Conservation (phyloP, 2,329 filamentous ascomycete species). For the Sarocladium kiliense region DNA sequence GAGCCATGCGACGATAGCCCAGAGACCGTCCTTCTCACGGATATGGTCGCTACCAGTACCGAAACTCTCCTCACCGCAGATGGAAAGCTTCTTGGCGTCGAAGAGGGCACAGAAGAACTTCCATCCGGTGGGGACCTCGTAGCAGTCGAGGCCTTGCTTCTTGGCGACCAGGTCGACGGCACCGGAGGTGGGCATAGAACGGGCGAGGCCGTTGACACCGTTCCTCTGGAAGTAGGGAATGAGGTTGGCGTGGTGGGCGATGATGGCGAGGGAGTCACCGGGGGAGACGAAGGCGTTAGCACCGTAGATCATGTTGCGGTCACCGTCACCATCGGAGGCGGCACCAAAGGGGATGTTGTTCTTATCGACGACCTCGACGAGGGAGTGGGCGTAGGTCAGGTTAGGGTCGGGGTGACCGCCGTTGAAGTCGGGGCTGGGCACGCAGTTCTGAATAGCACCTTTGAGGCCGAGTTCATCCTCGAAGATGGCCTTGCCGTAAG, state of each 20-base stretch:
- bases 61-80: slow-evolving; percentile 97
- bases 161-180: slow-evolving; percentile 95
- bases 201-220: slow-evolving; percentile 89
- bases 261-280: slow-evolving; percentile 95
- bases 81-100: slow-evolving; percentile 91
- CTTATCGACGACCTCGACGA: slow-evolving; percentile 91
- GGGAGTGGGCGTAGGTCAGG: slow-evolving; percentile 90
- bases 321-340: slow-evolving; percentile 92
- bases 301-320: slow-evolving; percentile 99
- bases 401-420: slow-evolving; percentile 98
- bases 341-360: slow-evolving; percentile 91
- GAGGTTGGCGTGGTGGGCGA: slow-evolving; percentile 90
- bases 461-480: slow-evolving; percentile 85
- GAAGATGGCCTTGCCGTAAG: slow-evolving; percentile 93
- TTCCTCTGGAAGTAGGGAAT: slow-evolving; percentile 99
- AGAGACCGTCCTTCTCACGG: slow-evolving; percentile 96
- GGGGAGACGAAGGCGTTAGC: slow-evolving; percentile 95
- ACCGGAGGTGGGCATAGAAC: slow-evolving; percentile 95
- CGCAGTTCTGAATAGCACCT: slow-evolving; percentile 79
- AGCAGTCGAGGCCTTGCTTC: slow-evolving; percentile 84
- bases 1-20: slow-evolving; percentile 95
- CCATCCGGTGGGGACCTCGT: slow-evolving; percentile 98
- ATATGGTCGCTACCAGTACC: slow-evolving; percentile 98
- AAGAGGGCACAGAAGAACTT: slow-evolving; percentile 98
- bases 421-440: slow-evolving; percentile 89